Conservation (phyloP, 2,329 filamentous ascomycete species). For the Grosmannia clavigera region DNA sequence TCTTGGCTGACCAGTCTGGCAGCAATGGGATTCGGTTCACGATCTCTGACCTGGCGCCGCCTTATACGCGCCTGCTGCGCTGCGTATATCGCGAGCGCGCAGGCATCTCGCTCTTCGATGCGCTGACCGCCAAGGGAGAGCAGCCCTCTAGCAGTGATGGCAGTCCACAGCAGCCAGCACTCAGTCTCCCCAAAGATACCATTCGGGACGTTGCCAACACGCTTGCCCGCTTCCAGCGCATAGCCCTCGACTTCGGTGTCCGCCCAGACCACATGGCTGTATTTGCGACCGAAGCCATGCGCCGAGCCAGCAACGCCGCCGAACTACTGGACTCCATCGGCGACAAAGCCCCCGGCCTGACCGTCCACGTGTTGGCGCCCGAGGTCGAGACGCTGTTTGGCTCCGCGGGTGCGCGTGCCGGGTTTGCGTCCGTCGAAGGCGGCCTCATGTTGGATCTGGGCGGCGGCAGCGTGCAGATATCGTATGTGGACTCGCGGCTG, state of each 20-base stretch:
- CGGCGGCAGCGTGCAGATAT: constrained; percentile 57
- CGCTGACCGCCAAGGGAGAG: constrained; percentile 33
- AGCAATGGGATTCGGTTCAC: constrained; percentile 93
- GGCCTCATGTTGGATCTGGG: constrained; percentile 73
- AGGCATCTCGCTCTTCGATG: constrained; percentile 78
- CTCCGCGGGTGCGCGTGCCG: constrained; percentile 70
- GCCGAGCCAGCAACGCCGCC: constrained; percentile 61
- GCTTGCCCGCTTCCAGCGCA: constrained; percentile 57
- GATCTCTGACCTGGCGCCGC: constrained; percentile 66
- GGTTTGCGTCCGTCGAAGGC: constrained; percentile 55
- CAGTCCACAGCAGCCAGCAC: background rate
- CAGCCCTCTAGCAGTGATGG: constrained; percentile 1
- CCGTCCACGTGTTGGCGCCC: constrained; percentile 61
- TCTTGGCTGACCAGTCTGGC: background rate
- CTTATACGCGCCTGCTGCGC: constrained; percentile 57
- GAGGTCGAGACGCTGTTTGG: constrained; percentile 74
- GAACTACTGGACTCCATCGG: constrained; percentile 56
- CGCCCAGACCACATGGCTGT: constrained; percentile 53
- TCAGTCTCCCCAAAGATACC: constrained; percentile 37
- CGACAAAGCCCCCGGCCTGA: constrained; percentile 46
- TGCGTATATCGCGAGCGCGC: constrained; percentile 70
- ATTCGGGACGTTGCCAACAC: constrained; percentile 55
- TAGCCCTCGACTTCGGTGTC: constrained; percentile 57
- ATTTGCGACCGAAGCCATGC: constrained; percentile 81
- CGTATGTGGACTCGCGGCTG: constrained; percentile 40